Evolutionary conservation across 768 basidiomycete species (phyloP).

Genomic region (Kwoniella dejecticola): DNA sequence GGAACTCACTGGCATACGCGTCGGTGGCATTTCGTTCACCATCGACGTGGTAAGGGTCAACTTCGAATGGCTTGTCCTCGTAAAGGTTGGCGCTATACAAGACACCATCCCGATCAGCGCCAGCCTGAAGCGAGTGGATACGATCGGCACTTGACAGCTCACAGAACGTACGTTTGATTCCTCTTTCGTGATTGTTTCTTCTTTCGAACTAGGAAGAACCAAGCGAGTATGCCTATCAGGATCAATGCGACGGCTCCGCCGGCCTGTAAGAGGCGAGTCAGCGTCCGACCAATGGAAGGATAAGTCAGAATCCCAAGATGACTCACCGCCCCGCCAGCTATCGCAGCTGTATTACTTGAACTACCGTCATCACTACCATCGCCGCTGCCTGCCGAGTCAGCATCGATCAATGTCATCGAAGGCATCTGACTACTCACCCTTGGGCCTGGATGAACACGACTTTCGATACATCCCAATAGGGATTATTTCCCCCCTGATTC

Average conservation of each 20-base stretch:
- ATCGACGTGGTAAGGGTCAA: constrained; percentile 9
- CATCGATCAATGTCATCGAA: too few species aligned
- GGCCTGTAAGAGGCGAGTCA: not conserved
- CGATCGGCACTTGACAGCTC: not conserved
- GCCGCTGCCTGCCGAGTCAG: too few species aligned
- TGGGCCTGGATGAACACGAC: constrained; percentile 13
- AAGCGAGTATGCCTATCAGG: not conserved
- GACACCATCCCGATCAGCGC: not conserved
- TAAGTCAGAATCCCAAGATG: not conserved
- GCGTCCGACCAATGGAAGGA: not conserved
- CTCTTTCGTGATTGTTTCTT: not conserved
- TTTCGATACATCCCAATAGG: constrained; percentile 9
- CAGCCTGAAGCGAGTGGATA: not conserved
- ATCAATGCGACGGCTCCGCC: constrained; percentile 8
- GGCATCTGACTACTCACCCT: constrained; percentile 16
- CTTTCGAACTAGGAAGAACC: constrained; percentile 13
- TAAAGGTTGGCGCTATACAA: not conserved
- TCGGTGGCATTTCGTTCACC: not conserved
- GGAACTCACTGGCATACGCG: constrained; percentile 16
- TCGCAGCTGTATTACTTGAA: constrained; percentile 12
- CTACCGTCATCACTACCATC: not conserved
- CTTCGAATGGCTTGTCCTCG: constrained; percentile 15
- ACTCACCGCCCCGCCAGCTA: constrained; percentile 15
- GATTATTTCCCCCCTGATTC: constrained; percentile 6
- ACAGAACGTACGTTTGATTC: constrained; percentile 8